Evolutionary conservation across 1,139 yeast genomes (phyloP), one percentile per base, ranked within the genome.

Genomic region (Geotrichum macrosporum): DNA sequence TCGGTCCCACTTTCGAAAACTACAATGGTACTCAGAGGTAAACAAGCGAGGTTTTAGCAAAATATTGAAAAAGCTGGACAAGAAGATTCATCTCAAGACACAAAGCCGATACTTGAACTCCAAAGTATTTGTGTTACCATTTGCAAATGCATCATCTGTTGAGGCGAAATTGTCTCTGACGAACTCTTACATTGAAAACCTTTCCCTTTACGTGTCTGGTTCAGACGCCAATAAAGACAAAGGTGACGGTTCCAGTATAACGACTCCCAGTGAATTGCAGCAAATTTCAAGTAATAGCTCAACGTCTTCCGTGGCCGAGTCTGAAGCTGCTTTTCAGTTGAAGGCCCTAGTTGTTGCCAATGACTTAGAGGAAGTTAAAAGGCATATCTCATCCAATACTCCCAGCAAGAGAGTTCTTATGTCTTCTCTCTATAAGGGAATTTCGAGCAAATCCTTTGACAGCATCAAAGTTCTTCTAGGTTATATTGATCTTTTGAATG

Each of bases 1-100:
- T 48, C 75, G 95, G 44, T 74, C 83, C n/a, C 78, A 80, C 53
- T 78, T 84, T 53, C 74, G 96, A 50, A 88, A 88, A 65, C 71
- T 92, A 61, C 68, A 69, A 63, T 89, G 97, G 96, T 92, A 79
- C 64, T 94, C 95, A 15, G 97, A 89, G 58, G 76, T 89, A 59
- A 92, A 92, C 69, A 87, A 84, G 63, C 81, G 92, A 53, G 98
- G 96, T 0, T 84, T 88, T 59, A 76, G 80, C 49, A 92, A 92
- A 69, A 92, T 92, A 55, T 72, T 92, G 62, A 92, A 92, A 69
- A 88, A 88, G 55, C 74, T 88, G 57, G 97, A 92, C 64, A 92
- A 92, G 69, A 87, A 87, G 63, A 73, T 83, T 48, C 85, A 89
- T 10, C 77, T 81, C 20, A 71, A 74, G 53, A 80, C 83, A 51